phyloP scores from a whole-genome alignment of 306 rosid species.

The Castanea mollissima region DNA sequence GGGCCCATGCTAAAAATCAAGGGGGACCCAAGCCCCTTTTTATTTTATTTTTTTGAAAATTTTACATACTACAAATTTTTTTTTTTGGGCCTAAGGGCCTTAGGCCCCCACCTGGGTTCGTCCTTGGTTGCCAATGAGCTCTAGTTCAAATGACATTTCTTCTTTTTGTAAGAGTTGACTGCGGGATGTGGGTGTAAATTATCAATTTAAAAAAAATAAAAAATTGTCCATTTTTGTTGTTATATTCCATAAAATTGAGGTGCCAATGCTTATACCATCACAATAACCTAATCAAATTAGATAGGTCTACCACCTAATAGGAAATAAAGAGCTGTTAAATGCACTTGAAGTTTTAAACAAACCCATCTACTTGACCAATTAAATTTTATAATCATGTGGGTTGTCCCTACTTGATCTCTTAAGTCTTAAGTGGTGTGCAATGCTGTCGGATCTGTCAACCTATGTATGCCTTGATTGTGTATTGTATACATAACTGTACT shows the following conservation, averaged over 20 bases:
- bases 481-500: not conserved
- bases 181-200: too few species aligned
- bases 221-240: not conserved
- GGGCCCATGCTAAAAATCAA: too few species aligned
- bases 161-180: too few species aligned
- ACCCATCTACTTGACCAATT: not conserved
- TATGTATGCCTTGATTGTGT: not conserved
- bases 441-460: not conserved
- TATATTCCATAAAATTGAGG: not conserved
- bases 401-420: not conserved
- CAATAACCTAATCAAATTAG: not conserved
- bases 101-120: too few species aligned
- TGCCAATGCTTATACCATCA: not conserved
- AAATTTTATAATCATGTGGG: not conserved
- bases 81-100: too few species aligned
- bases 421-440: not conserved
- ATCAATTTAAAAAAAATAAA: too few species aligned
- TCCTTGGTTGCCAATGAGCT: too few species aligned
- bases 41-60: too few species aligned
- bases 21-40: too few species aligned
- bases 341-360: not conserved
- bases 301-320: not conserved
- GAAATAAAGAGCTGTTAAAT: not conserved
- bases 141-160: too few species aligned
- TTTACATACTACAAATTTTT: too few species aligned